Base-by-base conservation (phyloP, 2,329 filamentous ascomycete species). In the Karstenula rhodostoma region DNA sequence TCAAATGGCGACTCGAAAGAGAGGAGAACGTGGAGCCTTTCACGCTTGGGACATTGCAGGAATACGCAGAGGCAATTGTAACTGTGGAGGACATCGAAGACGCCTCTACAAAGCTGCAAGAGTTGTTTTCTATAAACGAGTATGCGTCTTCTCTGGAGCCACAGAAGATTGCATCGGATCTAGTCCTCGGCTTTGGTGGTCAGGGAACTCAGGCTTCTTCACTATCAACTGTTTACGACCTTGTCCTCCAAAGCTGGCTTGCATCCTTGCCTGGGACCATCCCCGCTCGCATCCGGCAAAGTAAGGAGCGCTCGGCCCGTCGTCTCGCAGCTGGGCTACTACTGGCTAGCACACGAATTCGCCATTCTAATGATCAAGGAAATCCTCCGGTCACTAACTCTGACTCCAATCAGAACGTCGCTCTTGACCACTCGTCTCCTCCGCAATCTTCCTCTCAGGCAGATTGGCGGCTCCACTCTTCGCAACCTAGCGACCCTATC, bases 321-420 rank as follows among this genome's bases (percentile, higher is more conserved):
- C 70, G 67, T 3, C 55, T 78, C 17, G 77, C 80, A 15, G 71
- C 75, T 5, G 75, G 81, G 46, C 49, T 81, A 1, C 63, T 74
- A 2, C 64, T 83, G 5, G 74, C 79, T 35, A 77, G 74, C 49
- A 60, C 43, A 17, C 66, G 67, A n/a, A 29, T 73, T 27, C 62
- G 59, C 3, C 50, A 43, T 5, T 33, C 55, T 9, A 63, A 65
- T 3, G n/a, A 59, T 3, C 15, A 12, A 58, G 62, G 58, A 62
- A 10, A 49, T 71, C 1, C 50, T 58, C 35, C 15, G 9, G 60
- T 50, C 10, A 50, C 50, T n/a, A 62, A 65, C 7, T 22, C 37
- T n/a, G 49, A 46, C 3, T 17, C 58, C 12, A 63, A 44, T 37
- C 63, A 71, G 47, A 57, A 63, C 42, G 62, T 57, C 32, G 44